These are phyloP conservation scores for Saturnispora kantuleensis DNA, from an alignment of 805 yeast genomes.

Conservation along the genomic window DNA sequence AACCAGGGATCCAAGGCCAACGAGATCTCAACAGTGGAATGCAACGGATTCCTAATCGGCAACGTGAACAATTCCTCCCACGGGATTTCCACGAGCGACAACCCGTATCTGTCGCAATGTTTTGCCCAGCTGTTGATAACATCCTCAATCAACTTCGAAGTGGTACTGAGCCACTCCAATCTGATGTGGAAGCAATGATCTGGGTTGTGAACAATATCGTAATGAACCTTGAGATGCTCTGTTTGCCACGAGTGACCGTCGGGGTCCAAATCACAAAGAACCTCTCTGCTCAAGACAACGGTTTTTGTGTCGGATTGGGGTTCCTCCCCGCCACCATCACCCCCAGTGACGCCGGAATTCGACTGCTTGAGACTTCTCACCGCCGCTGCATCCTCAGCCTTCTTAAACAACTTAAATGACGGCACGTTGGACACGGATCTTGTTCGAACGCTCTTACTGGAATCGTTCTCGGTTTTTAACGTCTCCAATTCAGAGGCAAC, in stretches of 20 bases:
- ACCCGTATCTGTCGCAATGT: slow-evolving; percentile 76
- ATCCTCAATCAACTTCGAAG: slow-evolving; percentile 78
- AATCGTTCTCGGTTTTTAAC: slow-evolving; percentile 4
- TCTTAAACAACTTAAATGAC: slow-evolving; percentile 4
- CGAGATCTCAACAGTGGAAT: slow-evolving; percentile 64
- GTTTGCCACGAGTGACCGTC: slow-evolving; percentile 59
- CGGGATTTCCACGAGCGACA: slow-evolving; percentile 78
- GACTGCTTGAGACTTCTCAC: not conserved
- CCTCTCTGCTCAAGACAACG: slow-evolving; percentile 56
- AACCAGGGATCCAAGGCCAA: slow-evolving; percentile 65
- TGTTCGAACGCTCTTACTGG: not conserved
- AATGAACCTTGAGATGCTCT: slow-evolving; percentile 74
- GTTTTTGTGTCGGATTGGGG: slow-evolving; percentile 6
- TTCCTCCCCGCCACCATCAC: slow-evolving; percentile 5
- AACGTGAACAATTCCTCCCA: slow-evolving; percentile 77
- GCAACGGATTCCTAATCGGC: slow-evolving; percentile 76
- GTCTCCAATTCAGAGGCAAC: slow-evolving; percentile 2
- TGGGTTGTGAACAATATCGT: slow-evolving; percentile 88
- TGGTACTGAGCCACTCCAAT: slow-evolving; percentile 86
- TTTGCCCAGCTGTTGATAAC: slow-evolving; percentile 69
- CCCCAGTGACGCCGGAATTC: not conserved
- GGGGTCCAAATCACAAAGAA: slow-evolving; percentile 70
- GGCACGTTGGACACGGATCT: slow-evolving; percentile 4
- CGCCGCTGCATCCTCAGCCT: not conserved
- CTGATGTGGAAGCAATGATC: slow-evolving; percentile 89